A percentile compares a stretch with the other conserved stretches of the same genome.
phyloP scores from a whole-genome alignment of 1,284 basidiomycete species.

The Serendipita sp. region DNA sequence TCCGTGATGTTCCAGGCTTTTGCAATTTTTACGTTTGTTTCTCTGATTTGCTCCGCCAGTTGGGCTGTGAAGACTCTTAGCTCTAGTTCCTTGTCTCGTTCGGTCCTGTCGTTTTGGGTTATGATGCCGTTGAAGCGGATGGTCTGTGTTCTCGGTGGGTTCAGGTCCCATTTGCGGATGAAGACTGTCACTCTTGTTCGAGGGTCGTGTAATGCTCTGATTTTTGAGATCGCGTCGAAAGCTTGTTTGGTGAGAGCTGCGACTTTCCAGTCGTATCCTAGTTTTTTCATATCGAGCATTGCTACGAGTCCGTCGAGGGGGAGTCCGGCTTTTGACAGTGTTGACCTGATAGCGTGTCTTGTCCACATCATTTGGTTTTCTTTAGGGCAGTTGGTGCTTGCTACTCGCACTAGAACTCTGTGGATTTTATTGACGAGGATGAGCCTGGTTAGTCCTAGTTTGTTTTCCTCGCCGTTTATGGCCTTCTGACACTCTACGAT shows the following conservation, averaged over 20 bases:
- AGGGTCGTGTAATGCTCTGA: not conserved
- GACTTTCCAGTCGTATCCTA: not conserved
- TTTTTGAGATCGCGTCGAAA: not conserved
- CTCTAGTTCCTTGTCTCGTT: not conserved
- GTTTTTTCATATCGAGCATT: not conserved
- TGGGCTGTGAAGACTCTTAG: too few relatives aligned
- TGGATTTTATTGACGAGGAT: not conserved
- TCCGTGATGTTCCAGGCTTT: not conserved
- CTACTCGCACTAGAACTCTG: not conserved
- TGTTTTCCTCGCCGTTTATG: not conserved
- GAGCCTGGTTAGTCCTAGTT: not conserved
- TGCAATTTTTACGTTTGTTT: not conserved
- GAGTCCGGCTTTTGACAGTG: not conserved
- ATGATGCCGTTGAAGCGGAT: not conserved
- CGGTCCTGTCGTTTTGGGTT: not conserved
- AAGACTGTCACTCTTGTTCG: not conserved
- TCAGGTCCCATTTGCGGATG: not conserved
- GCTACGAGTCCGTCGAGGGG: not conserved
- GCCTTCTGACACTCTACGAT: not conserved
- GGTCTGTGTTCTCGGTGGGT: not conserved
- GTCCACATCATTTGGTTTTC: not conserved
- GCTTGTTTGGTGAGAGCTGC: not conserved
- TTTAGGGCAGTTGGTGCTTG: not conserved
- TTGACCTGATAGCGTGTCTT: not conserved
- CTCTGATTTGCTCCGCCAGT: too few relatives aligned